Conservation (phyloP, 352 stramenopile species). For the Porosira glacialis region DNA sequence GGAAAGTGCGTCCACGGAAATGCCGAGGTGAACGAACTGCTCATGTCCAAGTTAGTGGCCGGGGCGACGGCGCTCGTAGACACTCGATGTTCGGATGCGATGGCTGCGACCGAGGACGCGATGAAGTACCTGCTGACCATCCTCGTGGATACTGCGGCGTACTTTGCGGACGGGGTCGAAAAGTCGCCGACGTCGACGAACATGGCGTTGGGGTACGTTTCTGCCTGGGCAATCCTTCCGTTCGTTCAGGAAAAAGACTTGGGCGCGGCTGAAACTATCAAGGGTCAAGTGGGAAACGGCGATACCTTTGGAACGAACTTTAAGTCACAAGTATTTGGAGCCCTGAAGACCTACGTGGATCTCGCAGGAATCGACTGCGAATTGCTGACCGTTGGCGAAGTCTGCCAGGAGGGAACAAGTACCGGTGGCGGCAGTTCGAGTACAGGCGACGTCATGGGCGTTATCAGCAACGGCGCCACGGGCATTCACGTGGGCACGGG, state of each 20-base stretch:
- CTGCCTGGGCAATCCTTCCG: conserved; percentile 22
- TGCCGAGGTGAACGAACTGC: conserved; percentile 24
- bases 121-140: conserved; percentile 29
- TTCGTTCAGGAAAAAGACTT: conserved; percentile 8
- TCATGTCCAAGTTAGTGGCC: conserved; percentile 16
- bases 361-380: conserved; percentile 23
- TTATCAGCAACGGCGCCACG: conserved; percentile 23
- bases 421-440: background rate
- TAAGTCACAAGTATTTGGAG: conserved; percentile 25
- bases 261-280: conserved; percentile 10
- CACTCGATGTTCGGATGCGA: conserved; percentile 15
- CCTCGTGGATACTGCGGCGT: conserved; percentile 42
- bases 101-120: conserved; percentile 7
- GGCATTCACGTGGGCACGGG: background rate
- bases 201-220: conserved; percentile 4
- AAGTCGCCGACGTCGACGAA: no score
- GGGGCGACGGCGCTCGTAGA: conserved; percentile 15
- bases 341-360: conserved; percentile 18
- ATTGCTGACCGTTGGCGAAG: conserved; percentile 23
- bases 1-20: conserved; percentile 12
- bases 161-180: conserved; percentile 30
- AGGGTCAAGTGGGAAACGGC: conserved; percentile 26
- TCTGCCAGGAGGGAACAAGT: background rate
- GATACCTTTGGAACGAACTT: background rate
- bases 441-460: background rate